These are phyloP conservation scores for Ophiostoma perfectum DNA, from an alignment of 2,329 filamentous ascomycete species.

Conservation along the genomic window DNA sequence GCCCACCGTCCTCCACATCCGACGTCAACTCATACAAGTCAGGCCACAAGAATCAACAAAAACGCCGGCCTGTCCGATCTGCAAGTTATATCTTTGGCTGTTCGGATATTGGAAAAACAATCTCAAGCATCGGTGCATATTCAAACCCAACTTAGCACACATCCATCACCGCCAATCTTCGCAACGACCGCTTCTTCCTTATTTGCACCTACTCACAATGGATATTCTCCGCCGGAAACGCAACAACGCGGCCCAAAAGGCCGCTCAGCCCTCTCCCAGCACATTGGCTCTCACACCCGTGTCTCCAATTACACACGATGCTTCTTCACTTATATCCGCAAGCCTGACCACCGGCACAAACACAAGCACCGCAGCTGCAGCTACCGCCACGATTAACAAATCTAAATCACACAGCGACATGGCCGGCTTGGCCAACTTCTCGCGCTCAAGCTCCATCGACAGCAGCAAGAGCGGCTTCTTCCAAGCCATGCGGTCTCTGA, in stretches of 20 bases:
- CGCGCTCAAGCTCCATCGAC: slow-evolving; percentile 29
- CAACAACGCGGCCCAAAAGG: slow-evolving; percentile 12
- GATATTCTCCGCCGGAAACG: slow-evolving; percentile 24
- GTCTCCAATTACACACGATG: slow-evolving; percentile 7
- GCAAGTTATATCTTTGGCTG: not conserved
- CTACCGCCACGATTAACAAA: slow-evolving; percentile 17
- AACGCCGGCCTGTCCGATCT: slow-evolving; percentile 1
- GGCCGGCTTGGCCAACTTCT: slow-evolving; percentile 23
- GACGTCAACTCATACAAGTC: slow-evolving; percentile 8
- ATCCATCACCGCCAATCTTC: not conserved
- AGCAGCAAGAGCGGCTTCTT: slow-evolving; percentile 29
- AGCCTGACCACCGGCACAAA: not conserved
- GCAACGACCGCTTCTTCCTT: not conserved
- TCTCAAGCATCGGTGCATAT: not conserved
- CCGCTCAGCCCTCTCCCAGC: slow-evolving; percentile 15
- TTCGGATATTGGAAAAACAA: too few species aligned
- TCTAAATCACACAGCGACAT: slow-evolving; percentile 25
- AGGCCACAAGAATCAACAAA: not conserved
- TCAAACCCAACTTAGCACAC: not conserved
- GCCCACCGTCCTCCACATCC: slow-evolving; percentile 16
- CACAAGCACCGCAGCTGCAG: not conserved
- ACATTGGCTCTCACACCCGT: slow-evolving; percentile 14
- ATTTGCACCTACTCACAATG: slow-evolving; percentile 15
- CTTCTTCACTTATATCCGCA: not conserved
- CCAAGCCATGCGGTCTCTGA: slow-evolving; percentile 29